A percentile compares a stretch with the other conserved stretches of the same genome.
Conservation (phyloP, 257 asterid genomes). For the Solanum virginianum region DNA sequence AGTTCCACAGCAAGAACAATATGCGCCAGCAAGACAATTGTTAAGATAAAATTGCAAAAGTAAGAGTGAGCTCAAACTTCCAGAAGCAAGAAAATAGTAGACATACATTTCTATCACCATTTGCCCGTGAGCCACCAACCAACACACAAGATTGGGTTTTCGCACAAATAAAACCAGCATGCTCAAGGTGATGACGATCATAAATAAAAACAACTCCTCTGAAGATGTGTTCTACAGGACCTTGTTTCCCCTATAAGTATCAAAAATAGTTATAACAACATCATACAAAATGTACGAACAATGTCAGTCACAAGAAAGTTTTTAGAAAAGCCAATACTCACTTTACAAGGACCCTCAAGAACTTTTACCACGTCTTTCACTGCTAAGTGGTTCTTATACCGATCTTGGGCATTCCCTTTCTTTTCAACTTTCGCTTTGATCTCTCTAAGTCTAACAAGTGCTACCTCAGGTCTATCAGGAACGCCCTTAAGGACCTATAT, state of each 20-base stretch:
- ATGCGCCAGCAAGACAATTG: not conserved
- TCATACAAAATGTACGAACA: not conserved
- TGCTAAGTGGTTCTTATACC: slow-evolving; percentile 55
- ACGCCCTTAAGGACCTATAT: slow-evolving; percentile 94
- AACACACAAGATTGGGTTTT: slow-evolving; percentile 76
- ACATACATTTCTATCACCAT: slow-evolving; percentile 68
- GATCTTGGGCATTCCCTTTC: slow-evolving; percentile 57
- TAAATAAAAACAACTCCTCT: slow-evolving; percentile 67
- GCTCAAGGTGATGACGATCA: slow-evolving; percentile 96
- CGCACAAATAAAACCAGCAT: slow-evolving; percentile 92
- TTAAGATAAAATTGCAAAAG: not conserved
- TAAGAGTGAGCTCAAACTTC: not conserved
- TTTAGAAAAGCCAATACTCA: slow-evolving; percentile 13
- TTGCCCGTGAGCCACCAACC: slow-evolving; percentile 89
- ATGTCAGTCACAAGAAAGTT: not conserved
- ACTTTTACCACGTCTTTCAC: slow-evolving; percentile 83
- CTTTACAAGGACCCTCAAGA: slow-evolving; percentile 89
- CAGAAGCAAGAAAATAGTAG: not conserved
- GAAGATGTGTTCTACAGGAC: slow-evolving; percentile 85
- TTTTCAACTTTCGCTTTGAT: slow-evolving; percentile 74
- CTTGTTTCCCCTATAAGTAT: slow-evolving; percentile 66
- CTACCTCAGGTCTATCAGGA: slow-evolving; percentile 86
- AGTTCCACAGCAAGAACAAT: slow-evolving; percentile 7
- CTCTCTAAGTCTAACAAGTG: slow-evolving; percentile 88
- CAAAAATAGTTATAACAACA: not conserved